Evolutionary conservation across 768 basidiomycete species (phyloP).

Genomic region (Kwoniella botswanensis): DNA sequence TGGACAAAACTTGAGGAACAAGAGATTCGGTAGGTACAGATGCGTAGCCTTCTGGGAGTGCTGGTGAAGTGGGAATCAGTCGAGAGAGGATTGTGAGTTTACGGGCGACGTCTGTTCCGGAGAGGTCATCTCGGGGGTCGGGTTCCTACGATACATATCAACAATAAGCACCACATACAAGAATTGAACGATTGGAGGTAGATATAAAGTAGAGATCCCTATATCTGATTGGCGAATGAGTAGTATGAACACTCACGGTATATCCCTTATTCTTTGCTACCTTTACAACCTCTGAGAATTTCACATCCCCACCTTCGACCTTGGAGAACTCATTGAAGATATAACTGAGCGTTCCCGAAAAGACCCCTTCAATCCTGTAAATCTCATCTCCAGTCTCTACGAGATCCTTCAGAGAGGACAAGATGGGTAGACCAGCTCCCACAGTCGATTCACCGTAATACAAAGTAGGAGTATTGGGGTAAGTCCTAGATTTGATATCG

Average conservation of each 20-base stretch:
- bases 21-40: conserved; percentile 84
- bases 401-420: conserved; percentile 88
- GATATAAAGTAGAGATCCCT: neutral
- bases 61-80: conserved; percentile 60
- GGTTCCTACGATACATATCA: conserved; percentile 71
- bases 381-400: conserved; percentile 92
- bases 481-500: conserved; percentile 68
- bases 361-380: conserved; percentile 92
- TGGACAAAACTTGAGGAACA: conserved; percentile 75
- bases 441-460: conserved; percentile 79
- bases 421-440: conserved; percentile 91
- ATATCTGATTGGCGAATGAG: no score
- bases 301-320: conserved; percentile 64
- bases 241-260: conserved; percentile 66
- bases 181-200: neutral
- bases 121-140: conserved; percentile 94
- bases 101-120: conserved; percentile 94
- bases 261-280: conserved; percentile 90
- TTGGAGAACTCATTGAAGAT: conserved; percentile 97
- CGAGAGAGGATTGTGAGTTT: conserved; percentile 95
- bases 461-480: conserved; percentile 64
- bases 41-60: conserved; percentile 75
- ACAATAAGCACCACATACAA: neutral
- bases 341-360: conserved; percentile 96
- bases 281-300: conserved; percentile 87